phyloP scores from a whole-genome alignment of 768 basidiomycete genomes.

The Amanita jacksonii region DNA sequence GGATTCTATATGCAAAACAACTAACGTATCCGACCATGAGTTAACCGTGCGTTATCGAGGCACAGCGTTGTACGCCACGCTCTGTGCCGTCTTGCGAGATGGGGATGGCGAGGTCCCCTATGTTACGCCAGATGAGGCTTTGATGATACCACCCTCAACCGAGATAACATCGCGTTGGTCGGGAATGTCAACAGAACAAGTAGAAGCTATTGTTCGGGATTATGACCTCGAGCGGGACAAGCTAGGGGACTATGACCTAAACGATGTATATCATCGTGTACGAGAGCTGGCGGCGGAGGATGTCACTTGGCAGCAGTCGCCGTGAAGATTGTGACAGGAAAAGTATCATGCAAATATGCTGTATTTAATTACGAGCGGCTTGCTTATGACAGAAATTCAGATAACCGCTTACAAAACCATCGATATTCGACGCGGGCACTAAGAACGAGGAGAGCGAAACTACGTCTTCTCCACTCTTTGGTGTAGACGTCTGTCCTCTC shows the following conservation, averaged over 20 bases:
- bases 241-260: conserved; percentile 48
- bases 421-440: conserved; percentile 31
- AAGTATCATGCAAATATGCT: not conserved
- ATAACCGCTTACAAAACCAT: conserved; percentile 27
- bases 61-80: conserved; percentile 68
- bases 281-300: conserved; percentile 52
- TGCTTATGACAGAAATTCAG: conserved; percentile 12
- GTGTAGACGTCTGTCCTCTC: conserved; percentile 50
- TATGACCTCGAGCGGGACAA: conserved; percentile 51
- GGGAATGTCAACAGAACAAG: conserved; percentile 57
- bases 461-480: conserved; percentile 57
- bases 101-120: conserved; percentile 37
- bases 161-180: conserved; percentile 70
- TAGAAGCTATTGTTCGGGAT: conserved; percentile 49
- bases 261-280: conserved; percentile 53
- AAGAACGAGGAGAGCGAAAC: conserved; percentile 44
- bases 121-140: conserved; percentile 47
- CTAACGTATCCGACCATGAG: conserved; percentile 68
- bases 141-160: conserved; percentile 43
- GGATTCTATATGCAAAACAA: conserved; percentile 64
- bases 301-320: conserved; percentile 24
- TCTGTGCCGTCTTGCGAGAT: conserved; percentile 39
- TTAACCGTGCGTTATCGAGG: conserved; percentile 58
- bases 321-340: not conserved
- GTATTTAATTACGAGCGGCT: conserved; percentile 10